Evolutionary conservation across 345 rosid genomes (phyloP), one percentile per base, ranked within the genome.

Genomic region (Erodium maritimum): DNA sequence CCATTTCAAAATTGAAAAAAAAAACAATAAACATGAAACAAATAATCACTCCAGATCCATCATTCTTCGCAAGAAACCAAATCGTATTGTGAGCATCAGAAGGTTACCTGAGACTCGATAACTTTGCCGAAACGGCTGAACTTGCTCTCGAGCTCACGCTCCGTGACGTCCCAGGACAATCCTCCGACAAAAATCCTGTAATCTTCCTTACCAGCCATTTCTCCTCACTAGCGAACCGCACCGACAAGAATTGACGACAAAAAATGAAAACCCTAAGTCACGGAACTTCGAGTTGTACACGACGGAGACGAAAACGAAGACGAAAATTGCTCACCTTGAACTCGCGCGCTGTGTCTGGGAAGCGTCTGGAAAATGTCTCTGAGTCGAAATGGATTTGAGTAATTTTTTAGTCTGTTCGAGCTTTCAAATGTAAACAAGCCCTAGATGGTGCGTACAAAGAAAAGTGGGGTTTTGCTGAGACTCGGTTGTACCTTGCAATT

Each of bases 101-200:
- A 14, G 7, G 19, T 13, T 70, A 90, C 99, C 99, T 93, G 95
- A 71, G 81, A 76, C 71, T 87, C 94, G 53, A 85, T 60, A 50
- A 93, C 79, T 67, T 87, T 89, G 6, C 99, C 99, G 68, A 82
- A 93, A 24, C 91, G 97, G 61, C 66, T 66, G 72, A 93, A 93
- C 52, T 85, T 79, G 53, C 73, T 71, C 76, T 93, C 84, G 65
- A 93, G 95, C 72, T 93, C 90, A 46, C 96, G 83, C 64, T 87
- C 96, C 19, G 82, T 73, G 61, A 83, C 75, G 65, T 87, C 94
- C 82, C 86, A 84, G 14, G 97, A 78, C 69, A 93, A 77, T 1
- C 99, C 99, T 50, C 97, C 99, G 0, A 93, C 96, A 60, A 93
- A 89, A 24, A 93, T 85, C 29, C 95, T 74, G 68, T 85, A 67